Percentiles rank a stretch among this genome's conserved stretches.
Evolutionary conservation across 495 filamentous ascomycete species (phyloP).

Genomic region (Massariosphaeria phaeospora): DNA sequence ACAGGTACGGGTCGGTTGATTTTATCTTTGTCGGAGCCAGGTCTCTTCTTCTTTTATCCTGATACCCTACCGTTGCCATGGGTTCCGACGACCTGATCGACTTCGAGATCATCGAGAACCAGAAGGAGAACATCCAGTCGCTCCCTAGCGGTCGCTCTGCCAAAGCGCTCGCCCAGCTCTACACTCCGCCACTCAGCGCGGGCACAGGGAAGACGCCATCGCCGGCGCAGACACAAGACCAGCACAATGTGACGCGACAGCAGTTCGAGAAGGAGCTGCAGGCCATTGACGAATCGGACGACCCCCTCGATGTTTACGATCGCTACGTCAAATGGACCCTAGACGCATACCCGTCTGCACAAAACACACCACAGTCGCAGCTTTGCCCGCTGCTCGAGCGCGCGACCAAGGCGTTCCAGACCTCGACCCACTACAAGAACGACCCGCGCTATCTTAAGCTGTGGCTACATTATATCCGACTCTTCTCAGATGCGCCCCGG

Average conservation of each 20-base stretch:
- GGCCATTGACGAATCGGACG: slow-evolving; percentile 77
- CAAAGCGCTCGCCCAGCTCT: slow-evolving; percentile 77
- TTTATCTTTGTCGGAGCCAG: no score
- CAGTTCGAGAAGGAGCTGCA: slow-evolving; percentile 83
- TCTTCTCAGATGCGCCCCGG: slow-evolving; percentile 86
- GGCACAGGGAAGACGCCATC: slow-evolving; percentile 52
- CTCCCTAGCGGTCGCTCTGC: slow-evolving; percentile 88
- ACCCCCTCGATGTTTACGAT: slow-evolving; percentile 92
- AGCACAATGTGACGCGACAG: slow-evolving; percentile 70
- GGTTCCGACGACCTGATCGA: slow-evolving; percentile 61
- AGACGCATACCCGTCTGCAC: slow-evolving; percentile 88
- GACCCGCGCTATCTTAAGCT: slow-evolving; percentile 88
- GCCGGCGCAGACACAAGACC: slow-evolving; percentile 63
- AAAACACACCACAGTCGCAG: slow-evolving; percentile 83
- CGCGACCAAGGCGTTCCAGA: slow-evolving; percentile 84
- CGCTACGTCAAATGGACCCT: slow-evolving; percentile 96
- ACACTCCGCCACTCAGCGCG: slow-evolving; percentile 60
- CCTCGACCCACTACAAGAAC: slow-evolving; percentile 80
- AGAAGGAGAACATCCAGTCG: slow-evolving; percentile 97
- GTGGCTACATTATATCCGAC: slow-evolving; percentile 88
- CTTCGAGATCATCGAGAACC: slow-evolving; percentile 91
- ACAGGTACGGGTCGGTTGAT: no score
- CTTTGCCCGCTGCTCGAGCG: slow-evolving; percentile 86
- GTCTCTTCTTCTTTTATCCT: not conserved
- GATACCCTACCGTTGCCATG: slow-evolving; percentile 15